phyloP scores from a whole-genome alignment of 192 early-diverging fungal genomes.

The Piromyces sp. region DNA sequence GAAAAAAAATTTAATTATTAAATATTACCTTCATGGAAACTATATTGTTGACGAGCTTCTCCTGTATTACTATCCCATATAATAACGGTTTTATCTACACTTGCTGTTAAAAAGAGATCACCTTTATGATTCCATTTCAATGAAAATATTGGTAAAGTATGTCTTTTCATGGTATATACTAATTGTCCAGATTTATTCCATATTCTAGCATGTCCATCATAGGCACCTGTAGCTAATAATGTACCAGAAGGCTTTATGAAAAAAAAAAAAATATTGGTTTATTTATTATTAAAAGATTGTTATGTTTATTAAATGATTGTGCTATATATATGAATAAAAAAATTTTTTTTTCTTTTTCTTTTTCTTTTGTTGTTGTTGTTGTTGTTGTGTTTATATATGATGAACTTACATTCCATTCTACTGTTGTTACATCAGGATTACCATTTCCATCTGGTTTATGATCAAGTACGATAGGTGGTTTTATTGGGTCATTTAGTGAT shows the following conservation, averaged over 20 bases:
- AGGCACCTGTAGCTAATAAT: slow-evolving; percentile 66
- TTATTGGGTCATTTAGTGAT: slow-evolving; percentile 15
- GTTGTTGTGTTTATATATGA: too few relatives aligned
- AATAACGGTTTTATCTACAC: slow-evolving; percentile 59
- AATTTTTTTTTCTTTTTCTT: too few relatives aligned
- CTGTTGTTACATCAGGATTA: slow-evolving; percentile 57
- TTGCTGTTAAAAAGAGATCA: slow-evolving; percentile 50
- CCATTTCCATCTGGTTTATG: slow-evolving; percentile 23
- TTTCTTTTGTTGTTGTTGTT: too few relatives aligned
- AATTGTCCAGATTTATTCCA: slow-evolving; percentile 57
- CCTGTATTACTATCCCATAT: slow-evolving; percentile 73
- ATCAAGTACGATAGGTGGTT: slow-evolving; percentile 32
- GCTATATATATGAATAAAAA: too few relatives aligned
- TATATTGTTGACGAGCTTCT: slow-evolving; percentile 51
- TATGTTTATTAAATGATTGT: too few relatives aligned
- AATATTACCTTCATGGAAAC: slow-evolving; percentile 35
- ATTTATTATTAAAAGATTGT: not conserved
- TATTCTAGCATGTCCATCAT: slow-evolving; percentile 67
- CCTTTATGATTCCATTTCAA: slow-evolving; percentile 75
- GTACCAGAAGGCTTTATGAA: slow-evolving; percentile 45
- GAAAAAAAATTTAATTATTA: too few relatives aligned
- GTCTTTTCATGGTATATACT: slow-evolving; percentile 37
- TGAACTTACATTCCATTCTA: slow-evolving; percentile 65
- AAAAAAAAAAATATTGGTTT: too few relatives aligned
- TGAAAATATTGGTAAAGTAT: slow-evolving; percentile 63